These are phyloP conservation scores for Rosa persica DNA, from an alignment of 306 rosid species.

Conservation along the genomic window DNA sequence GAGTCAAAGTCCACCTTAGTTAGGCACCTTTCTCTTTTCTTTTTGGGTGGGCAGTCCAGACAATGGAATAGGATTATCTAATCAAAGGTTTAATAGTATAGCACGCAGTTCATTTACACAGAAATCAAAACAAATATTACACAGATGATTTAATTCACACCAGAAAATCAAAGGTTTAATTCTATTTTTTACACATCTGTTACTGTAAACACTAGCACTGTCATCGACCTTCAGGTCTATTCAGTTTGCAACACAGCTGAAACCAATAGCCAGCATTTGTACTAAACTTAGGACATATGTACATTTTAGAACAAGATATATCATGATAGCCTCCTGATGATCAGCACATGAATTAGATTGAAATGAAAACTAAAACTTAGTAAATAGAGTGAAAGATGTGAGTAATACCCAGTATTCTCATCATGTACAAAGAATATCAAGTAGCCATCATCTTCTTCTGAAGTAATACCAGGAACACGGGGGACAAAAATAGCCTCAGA, in stretches of 20 bases:
- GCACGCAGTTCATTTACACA: neutral
- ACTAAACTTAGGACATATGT: too few relatives aligned
- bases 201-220: neutral
- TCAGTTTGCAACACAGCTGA: too few relatives aligned
- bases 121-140: neutral
- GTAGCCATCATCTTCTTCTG: slow-evolving; percentile 98
- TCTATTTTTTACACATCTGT: neutral
- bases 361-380: neutral
- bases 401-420: slow-evolving; percentile 66
- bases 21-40: too few relatives aligned
- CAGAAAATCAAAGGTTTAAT: neutral
- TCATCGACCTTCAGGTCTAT: too few relatives aligned
- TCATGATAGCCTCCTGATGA: neutral
- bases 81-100: neutral
- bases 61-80: neutral
- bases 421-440: slow-evolving; percentile 81
- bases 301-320: too few relatives aligned
- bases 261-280: too few relatives aligned
- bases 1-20: too few relatives aligned
- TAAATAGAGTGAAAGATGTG: slow-evolving; percentile 8
- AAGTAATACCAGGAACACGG: slow-evolving; percentile 53
- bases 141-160: neutral
- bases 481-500: slow-evolving; percentile 92
- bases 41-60: neutral
- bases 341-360: neutral